These are phyloP conservation scores for Stenocarpella maydis DNA, from an alignment of 2,329 filamentous ascomycete genomes.

Conservation along the genomic window DNA sequence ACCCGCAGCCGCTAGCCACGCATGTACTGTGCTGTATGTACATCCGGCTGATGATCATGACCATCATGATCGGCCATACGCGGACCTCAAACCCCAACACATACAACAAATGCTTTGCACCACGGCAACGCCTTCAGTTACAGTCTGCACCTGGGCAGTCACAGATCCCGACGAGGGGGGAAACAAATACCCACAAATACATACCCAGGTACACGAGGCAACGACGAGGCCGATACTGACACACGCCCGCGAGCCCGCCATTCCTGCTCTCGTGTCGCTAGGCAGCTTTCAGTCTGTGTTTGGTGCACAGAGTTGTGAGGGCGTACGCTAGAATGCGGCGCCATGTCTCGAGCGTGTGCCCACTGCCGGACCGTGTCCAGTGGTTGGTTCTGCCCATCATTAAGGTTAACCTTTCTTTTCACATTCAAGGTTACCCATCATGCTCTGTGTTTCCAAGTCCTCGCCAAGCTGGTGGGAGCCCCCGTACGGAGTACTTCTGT, in stretches of 20 bases:
- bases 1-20: too few relatives aligned
- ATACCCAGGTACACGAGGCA: too few relatives aligned
- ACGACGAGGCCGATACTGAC: too few relatives aligned
- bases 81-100: background rate
- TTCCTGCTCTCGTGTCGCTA: background rate
- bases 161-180: background rate
- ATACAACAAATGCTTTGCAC: constrained; percentile 12
- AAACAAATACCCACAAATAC: constrained; percentile 3
- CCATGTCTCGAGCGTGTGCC: background rate
- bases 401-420: constrained; percentile 26
- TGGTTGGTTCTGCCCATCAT: constrained; percentile 4
- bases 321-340: too few relatives aligned
- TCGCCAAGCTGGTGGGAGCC: constrained; percentile 22
- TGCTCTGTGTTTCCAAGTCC: constrained; percentile 4
- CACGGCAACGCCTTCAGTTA: constrained; percentile 11
- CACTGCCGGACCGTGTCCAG: background rate
- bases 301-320: too few relatives aligned
- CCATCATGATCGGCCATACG: background rate
- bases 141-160: constrained; percentile 16
- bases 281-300: constrained; percentile 16
- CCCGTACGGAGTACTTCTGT: too few relatives aligned
- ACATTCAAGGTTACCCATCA: constrained; percentile 23
- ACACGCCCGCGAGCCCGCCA: too few relatives aligned
- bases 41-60: too few relatives aligned
- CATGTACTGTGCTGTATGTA: too few relatives aligned